Base-by-base conservation (phyloP, 2,329 filamentous ascomycete genomes). In the Ascochyta fabae region DNA sequence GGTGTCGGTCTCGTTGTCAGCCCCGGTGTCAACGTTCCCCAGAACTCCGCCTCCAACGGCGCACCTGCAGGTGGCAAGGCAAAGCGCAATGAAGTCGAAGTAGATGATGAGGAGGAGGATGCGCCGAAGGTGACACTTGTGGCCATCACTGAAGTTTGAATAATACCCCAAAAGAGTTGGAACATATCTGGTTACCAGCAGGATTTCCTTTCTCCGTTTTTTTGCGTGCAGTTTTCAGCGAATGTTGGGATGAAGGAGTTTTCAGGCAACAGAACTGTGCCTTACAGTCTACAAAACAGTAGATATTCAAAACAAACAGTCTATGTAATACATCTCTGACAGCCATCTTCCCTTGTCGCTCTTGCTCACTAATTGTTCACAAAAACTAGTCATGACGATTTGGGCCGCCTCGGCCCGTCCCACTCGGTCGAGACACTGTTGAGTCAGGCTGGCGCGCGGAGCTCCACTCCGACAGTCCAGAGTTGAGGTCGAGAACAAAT, bases 1-100 rank as follows among this genome's bases (percentile, higher is more conserved):
- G 80, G 80, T 60, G 68, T 77, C 40, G 72, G 72, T 61, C 71
- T 76, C 26, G 57, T 72, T 24, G 65, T 75, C 59, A 75, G 73
- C 64, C 66, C 73, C 35, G 75, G 75, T 65, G 60, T 75, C 63
- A 75, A 75, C 49, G 73, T 77, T 34, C 71, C 73, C 27, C 61
- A 66, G 40, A 65, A 67, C 58, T 75, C 71, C n/a, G 74, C 75
- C n/a, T 71, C 74, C 27, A 73, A 72, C 47, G 74, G 56, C n/a
- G 34, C 54, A 4, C 56, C 61, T 9, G 61, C 38, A 22, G 50
- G 31, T 6, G 40, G 58, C 48, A 66, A 62, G 56, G 46, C 22
- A 10, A 73, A 70, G 68, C 68, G 69, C 31, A 50, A 57, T 7
- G 70, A 72, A 48, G 71, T 70, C 19, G 71, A 72, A 41, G 70